These are phyloP conservation scores for Pyracantha coccinea DNA, from an alignment of 331 rosid species.

Conservation along the genomic window DNA sequence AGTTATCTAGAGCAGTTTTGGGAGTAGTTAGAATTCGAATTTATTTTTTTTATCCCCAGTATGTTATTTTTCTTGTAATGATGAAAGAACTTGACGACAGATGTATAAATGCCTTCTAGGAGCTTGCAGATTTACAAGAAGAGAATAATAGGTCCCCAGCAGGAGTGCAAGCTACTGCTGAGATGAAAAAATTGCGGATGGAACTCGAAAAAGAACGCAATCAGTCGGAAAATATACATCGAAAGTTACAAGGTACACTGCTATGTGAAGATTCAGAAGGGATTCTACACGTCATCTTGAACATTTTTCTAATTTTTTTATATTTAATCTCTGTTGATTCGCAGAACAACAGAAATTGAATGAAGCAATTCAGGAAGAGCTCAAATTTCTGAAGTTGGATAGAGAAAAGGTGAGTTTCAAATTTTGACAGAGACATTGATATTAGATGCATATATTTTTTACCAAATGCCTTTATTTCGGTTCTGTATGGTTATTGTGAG, in stretches of 20 bases:
- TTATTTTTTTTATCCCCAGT: not conserved
- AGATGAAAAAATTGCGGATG: slow-evolving; percentile 44
- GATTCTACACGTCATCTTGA: not conserved
- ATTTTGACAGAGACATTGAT: not conserved
- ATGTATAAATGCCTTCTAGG: slow-evolving; percentile 99
- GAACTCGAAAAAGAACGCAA: slow-evolving; percentile 61
- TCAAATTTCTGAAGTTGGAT: slow-evolving; percentile 46
- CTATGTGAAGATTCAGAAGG: slow-evolving; percentile 10
- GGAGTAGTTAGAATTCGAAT: not conserved
- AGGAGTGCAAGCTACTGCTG: slow-evolving; percentile 35
- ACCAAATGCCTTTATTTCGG: too few species aligned
- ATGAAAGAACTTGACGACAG: slow-evolving; percentile 96
- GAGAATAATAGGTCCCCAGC: slow-evolving; percentile 37
- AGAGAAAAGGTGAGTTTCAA: slow-evolving; percentile 58
- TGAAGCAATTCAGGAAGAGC: slow-evolving; percentile 64
- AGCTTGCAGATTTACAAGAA: slow-evolving; percentile 67
- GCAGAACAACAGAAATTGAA: slow-evolving; percentile 72
- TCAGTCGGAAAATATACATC: slow-evolving; percentile 36
- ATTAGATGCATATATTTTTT: not conserved
- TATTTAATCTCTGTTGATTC: slow-evolving; percentile 6
- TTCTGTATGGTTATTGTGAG: too few species aligned
- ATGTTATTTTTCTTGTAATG: slow-evolving; percentile 30
- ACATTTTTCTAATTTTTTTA: not conserved
- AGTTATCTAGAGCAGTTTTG: not conserved
- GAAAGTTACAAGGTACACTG: slow-evolving; percentile 48